These are phyloP conservation scores for Hysterangium stoloniferum DNA, from an alignment of 768 basidiomycete genomes.

Conservation along the genomic window DNA sequence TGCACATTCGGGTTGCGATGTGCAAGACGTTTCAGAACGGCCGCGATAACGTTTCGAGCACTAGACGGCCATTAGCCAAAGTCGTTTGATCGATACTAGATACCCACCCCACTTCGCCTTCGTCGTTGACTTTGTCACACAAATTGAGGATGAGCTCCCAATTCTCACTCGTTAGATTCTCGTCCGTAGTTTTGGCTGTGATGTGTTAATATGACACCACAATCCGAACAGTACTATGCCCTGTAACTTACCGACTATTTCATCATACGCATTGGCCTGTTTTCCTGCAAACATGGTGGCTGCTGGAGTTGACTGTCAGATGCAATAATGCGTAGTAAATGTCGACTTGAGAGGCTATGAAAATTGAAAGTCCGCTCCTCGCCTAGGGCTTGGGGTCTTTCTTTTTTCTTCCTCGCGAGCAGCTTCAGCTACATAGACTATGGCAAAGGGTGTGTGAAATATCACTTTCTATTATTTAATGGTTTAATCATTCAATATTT, in stretches of 20 bases:
- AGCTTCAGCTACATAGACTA: constrained; percentile 11
- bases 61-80: constrained; percentile 34
- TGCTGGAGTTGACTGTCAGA: background rate
- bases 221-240: background rate
- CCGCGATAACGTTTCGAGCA: constrained; percentile 76
- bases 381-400: background rate
- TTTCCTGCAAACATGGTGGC: constrained; percentile 63
- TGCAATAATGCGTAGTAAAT: constrained; percentile 1
- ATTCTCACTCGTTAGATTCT: constrained; percentile 89
- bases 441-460: constrained; percentile 27
- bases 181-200: constrained; percentile 92
- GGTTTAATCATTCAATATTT: background rate
- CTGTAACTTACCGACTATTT: constrained; percentile 70
- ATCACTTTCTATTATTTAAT: background rate
- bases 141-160: constrained; percentile 92
- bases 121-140: constrained; percentile 94
- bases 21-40: constrained; percentile 81
- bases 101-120: constrained; percentile 75
- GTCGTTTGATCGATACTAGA: constrained; percentile 1
- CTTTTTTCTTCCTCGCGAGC: too few relatives aligned
- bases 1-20: constrained; percentile 98
- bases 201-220: constrained; percentile 3
- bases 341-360: background rate
- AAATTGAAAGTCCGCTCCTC: constrained; percentile 7
- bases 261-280: constrained; percentile 75